Base-by-base conservation (phyloP, 306 rosid genomes). In the Inga leiocalycina region DNA sequence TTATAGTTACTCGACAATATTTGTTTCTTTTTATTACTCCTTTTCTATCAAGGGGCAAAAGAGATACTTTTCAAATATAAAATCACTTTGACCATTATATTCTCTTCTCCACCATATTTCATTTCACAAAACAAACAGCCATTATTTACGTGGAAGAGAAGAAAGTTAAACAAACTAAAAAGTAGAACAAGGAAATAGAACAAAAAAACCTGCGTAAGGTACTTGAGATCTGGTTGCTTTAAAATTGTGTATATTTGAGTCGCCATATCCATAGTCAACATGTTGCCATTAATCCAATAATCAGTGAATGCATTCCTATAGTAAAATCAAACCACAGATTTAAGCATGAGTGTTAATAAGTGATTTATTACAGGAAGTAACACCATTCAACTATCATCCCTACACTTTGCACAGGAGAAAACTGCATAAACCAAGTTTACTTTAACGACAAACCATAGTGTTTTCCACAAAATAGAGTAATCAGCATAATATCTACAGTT, bases 281-380 rank as follows among this genome's bases (percentile, higher is more conserved):
- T 81, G 85, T 96, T 94, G 51, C 93, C 96, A 64, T 85, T 89
- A 86, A 97, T 80, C 99, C 99, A 97, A 86, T 91, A 94, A 87
- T 94, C 91, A 82, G 93, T 67, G 84, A 97, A 97, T 57, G 90
- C 86, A 69, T 92, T 90, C 93, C 99, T 97, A 48, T 34, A 85
- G 82, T 70, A 44, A 81, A 74, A 78, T 80, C 44, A 76, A 48
- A 78, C 32, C 73, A 62, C 78, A 71, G 76, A 81, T 49, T 72
- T 80, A 48, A 65, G 76, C 66, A 78, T 27, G 45, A 41, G 20
- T 37, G 72, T 75, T 61, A 48, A n/a, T 49, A 54, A 79, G 66
- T 66, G 57, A 78, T 77, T 30, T 77, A 62, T 76, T 44, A 71
- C 84, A 80, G 77, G 51, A 14, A 71, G 68, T 59, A 89, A 57